Evolutionary conservation across 805 yeast species (phyloP).

Genomic region (Ogataea polymorpha): DNA sequence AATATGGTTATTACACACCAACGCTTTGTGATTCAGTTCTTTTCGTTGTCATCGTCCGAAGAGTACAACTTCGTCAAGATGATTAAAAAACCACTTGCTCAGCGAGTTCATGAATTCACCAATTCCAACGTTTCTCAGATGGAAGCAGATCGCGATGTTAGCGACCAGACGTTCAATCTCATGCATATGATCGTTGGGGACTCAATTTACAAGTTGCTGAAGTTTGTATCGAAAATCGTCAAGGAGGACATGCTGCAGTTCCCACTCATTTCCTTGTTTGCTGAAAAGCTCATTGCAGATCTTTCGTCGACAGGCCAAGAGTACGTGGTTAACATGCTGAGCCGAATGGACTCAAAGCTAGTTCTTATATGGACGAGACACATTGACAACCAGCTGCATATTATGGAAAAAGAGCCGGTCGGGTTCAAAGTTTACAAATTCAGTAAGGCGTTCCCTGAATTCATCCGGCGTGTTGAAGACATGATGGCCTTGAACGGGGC

Average conservation of each 20-base stretch:
- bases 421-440: conserved; percentile 37
- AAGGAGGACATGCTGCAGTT: conserved; percentile 38
- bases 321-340: conserved; percentile 49
- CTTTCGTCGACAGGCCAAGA: conserved; percentile 60
- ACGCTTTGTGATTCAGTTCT: conserved; percentile 42
- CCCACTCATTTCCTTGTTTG: conserved; percentile 40
- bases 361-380: conserved; percentile 56
- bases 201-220: conserved; percentile 29
- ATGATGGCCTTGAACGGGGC: conserved; percentile 19
- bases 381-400: conserved; percentile 49
- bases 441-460: conserved; percentile 46
- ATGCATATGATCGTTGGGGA: conserved; percentile 32
- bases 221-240: conserved; percentile 33
- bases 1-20: conserved; percentile 38
- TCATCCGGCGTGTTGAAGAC: conserved; percentile 40
- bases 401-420: conserved; percentile 31
- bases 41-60: conserved; percentile 43
- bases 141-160: conserved; percentile 32
- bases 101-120: conserved; percentile 21
- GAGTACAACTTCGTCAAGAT: conserved; percentile 38
- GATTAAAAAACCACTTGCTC: conserved; percentile 33
- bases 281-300: conserved; percentile 39
- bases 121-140: conserved; percentile 7
- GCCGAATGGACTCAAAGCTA: conserved; percentile 50
- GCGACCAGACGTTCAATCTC: conserved; percentile 27